A percentile compares a stretch with the other conserved stretches of the same genome.
Evolutionary conservation across 2,329 filamentous ascomycete genomes (phyloP).

Genomic region (Colletotrichum sidae): DNA sequence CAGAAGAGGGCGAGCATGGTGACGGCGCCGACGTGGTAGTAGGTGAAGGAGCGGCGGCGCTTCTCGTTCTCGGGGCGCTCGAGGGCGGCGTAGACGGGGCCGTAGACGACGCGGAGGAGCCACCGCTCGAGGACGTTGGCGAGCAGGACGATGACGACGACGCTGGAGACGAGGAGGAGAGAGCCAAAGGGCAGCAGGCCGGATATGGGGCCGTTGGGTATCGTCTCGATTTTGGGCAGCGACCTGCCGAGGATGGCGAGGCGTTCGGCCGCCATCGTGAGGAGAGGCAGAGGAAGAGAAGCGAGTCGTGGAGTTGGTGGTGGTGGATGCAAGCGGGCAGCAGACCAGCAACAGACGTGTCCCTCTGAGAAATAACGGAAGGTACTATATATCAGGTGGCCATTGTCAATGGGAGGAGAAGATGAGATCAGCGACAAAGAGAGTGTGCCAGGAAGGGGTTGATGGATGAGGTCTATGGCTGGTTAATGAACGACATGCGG

Average conservation of each 20-base stretch:
- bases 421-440: no score
- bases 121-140: slow-evolving; percentile 35
- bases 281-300: background rate
- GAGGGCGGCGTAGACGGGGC: slow-evolving; percentile 18
- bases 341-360: no score
- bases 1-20: slow-evolving; percentile 28
- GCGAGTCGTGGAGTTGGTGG: no score
- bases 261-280: background rate
- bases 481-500: no score
- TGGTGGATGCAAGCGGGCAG: no score
- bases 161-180: slow-evolving; percentile 32
- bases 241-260: slow-evolving; percentile 7
- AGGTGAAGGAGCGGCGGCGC: slow-evolving; percentile 35
- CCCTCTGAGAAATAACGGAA: no score
- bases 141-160: slow-evolving; percentile 32
- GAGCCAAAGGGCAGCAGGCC: slow-evolving; percentile 21
- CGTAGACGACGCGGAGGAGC: slow-evolving; percentile 30
- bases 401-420: no score
- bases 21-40: slow-evolving; percentile 38
- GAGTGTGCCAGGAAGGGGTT: no score
- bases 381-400: no score
- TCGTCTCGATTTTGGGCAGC: slow-evolving; percentile 29
- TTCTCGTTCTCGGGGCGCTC: slow-evolving; percentile 33
- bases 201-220: slow-evolving; percentile 30
- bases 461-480: no score